Evolutionary conservation across 306 rosid species (phyloP).

Genomic region (Calophaca sinica): DNA sequence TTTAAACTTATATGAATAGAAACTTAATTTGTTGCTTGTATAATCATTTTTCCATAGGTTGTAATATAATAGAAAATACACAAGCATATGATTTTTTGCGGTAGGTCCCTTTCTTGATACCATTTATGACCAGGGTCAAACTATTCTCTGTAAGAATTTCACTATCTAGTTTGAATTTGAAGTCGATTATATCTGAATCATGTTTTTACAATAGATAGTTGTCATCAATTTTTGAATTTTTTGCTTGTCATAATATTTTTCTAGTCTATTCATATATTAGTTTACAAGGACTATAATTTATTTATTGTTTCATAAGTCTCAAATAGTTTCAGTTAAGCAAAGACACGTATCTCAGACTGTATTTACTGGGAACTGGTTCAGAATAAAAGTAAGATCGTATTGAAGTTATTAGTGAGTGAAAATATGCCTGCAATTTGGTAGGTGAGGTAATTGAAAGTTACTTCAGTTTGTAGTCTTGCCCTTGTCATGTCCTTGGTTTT

Average conservation of each 20-base stretch:
- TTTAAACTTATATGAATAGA: constrained; percentile 11
- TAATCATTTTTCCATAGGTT: constrained; percentile 57
- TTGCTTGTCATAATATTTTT: background rate
- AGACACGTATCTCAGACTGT: no score
- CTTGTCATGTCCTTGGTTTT: no score
- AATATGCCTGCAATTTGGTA: no score
- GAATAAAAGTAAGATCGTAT: no score
- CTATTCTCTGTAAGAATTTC: constrained; percentile 72
- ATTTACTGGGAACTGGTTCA: no score
- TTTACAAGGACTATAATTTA: constrained; percentile 21
- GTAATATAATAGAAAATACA: constrained; percentile 68
- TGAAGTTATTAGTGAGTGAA: no score
- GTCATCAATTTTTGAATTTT: background rate
- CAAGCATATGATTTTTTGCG: constrained; percentile 84
- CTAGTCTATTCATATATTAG: constrained; percentile 9
- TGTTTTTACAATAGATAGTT: background rate
- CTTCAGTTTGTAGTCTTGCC: no score
- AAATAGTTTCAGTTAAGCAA: constrained; percentile 80
- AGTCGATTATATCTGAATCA: constrained; percentile 9
- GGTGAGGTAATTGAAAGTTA: no score
- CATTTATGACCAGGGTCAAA: constrained; percentile 94
- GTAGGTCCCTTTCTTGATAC: constrained; percentile 88
- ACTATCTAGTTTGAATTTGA: constrained; percentile 18
- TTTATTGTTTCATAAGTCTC: no score
- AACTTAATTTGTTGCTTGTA: no score